Evolutionary conservation across 257 asterid genomes (phyloP), one percentile per base, ranked within the genome.

Genomic region (Fraxinus pennsylvanica): DNA sequence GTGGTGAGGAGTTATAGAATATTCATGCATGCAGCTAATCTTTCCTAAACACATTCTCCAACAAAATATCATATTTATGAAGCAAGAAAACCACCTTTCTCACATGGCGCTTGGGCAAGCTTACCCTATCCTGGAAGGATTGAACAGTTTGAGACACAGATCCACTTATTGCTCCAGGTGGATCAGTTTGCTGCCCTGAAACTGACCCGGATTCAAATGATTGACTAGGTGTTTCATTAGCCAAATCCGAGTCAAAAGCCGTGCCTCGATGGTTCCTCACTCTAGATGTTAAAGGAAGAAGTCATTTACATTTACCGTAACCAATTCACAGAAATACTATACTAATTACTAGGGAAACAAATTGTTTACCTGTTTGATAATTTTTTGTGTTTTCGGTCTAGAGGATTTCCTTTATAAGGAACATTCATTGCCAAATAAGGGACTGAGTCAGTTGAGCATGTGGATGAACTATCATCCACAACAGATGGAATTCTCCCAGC

Each of bases 401-500:
- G 73, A 73, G 75, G 63, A 72, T 76, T 81, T 76, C 87, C 88
- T 39, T 79, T 85, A 50, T 76, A 84, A 72, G 87, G 80, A 63
- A 83, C 88, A 77, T 79, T 91, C 74, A 77, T 74, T 41, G 74
- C 81, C 33, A 82, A 91, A 13, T 95, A 89, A 72, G 94, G 95
- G 78, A 90, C 86, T 2, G 98, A 92, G 84, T 94, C 98, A 19
- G 97, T 90, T 74, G 97, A 96, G 84, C 97, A 92, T 65, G 96
- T 89, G 61, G 98, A 96, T 57, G 97, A 94, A 88, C 91, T 94
- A 82, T 96, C 99, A 73, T 92, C 98, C 81, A 93, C 76, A 22
- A 79, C 80, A 36, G 92, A 88, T 66, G 88, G 79, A 74, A 79
- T 79, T 81, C 88, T 84, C 54, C 87, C 88, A 71, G 90, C 92